Percentiles rank a stretch among this genome's conserved stretches.
These are phyloP conservation scores for Capsicum chinense DNA, from an alignment of 257 asterid species.

Conservation along the genomic window DNA sequence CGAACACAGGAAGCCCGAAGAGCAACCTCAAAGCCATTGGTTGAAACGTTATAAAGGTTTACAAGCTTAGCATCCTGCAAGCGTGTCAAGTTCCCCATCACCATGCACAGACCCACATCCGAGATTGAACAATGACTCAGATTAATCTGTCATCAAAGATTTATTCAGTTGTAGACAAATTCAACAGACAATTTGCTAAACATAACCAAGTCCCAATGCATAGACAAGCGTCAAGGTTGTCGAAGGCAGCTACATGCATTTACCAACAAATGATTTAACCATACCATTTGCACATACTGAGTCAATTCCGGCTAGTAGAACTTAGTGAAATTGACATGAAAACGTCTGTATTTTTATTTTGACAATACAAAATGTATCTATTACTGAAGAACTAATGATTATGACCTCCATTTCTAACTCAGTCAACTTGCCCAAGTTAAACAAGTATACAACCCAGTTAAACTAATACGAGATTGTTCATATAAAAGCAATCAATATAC, in stretches of 20 bases:
- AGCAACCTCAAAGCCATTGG: constrained; percentile 60
- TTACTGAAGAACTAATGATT: not conserved
- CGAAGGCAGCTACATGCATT: not conserved
- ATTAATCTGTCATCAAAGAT: constrained; percentile 55
- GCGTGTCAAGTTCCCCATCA: constrained; percentile 68
- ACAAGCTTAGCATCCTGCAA: constrained; percentile 70
- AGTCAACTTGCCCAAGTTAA: constrained; percentile 5
- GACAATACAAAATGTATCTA: not conserved
- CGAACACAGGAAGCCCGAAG: constrained; percentile 58
- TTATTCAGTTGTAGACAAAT: not conserved
- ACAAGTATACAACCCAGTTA: constrained; percentile 14
- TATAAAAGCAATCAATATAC: not conserved
- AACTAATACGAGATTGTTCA: constrained; percentile 9
- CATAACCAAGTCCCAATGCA: constrained; percentile 5
- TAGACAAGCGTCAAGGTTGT: not conserved
- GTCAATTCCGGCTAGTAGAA: not conserved
- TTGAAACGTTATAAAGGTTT: constrained; percentile 57
- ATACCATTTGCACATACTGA: not conserved
- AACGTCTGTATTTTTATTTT: not conserved
- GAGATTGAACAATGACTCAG: constrained; percentile 56
- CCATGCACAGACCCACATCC: constrained; percentile 67
- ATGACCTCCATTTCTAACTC: constrained; percentile 17
- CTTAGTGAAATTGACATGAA: not conserved
- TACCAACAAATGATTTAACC: not conserved
- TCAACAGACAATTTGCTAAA: not conserved